Evolutionary conservation across 345 rosid species (phyloP), one percentile per base, ranked within the genome.

Genomic region (Mercurialis annua): DNA sequence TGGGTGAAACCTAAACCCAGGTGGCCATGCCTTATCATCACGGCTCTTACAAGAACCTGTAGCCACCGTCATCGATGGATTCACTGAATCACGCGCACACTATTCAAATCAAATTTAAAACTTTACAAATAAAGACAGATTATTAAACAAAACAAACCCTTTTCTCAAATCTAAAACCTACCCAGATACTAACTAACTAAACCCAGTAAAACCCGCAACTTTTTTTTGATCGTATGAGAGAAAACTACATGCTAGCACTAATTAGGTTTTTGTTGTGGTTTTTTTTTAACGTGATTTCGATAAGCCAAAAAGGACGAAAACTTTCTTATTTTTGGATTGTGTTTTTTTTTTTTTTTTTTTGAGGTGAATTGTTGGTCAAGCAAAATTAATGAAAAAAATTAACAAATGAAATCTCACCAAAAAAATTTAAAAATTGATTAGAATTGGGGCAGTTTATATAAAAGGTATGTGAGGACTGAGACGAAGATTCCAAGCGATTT

Each of bases 1-100:
- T 11, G 98, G 98, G 58, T 93, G 92, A 74, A 93, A 90, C 74
- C 97, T 75, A 69, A 93, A 93, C 65, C 98, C 97, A 4, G 98
- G 98, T 0, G 97, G 96, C 94, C 87, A 82, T 21, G 27, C 58
- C 61, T 77, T 67, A 0, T 79, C 87, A 0, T 70, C 89, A 52
- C 67, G 68, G 29, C 36, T 71, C 58, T 64, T 42, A 12, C 71
- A 46, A 10, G 68, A 63, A 44, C 33, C 80, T 30, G 56, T 0
- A 27, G 36, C 51, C 53, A 76, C 78, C 64, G 60, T 61, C 85
- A 79, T 77, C 71, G 69, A 64, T 57, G 5, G 26, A 24, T n/a
- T 43, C 61, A 18, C 61, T 57, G 29, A n/a, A n/a, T n/a, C n/a
- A n/a, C n/a, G n/a, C n/a, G n/a, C n/a, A n/a, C 23, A 47, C 44